Base-by-base conservation (phyloP, 768 basidiomycete genomes). In the Termitomyces sp. region DNA sequence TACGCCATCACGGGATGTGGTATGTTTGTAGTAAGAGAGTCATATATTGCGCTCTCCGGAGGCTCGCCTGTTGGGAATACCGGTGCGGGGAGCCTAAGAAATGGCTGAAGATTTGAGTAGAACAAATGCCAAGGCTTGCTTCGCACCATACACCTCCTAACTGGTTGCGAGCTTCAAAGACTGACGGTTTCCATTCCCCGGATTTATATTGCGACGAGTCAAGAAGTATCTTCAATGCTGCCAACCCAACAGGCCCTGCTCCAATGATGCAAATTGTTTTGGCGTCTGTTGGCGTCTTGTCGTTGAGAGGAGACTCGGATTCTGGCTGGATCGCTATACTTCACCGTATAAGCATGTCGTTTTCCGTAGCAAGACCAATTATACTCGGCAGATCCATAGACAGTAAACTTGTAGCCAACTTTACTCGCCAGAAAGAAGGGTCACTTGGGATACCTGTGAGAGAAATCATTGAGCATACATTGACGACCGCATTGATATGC, bases 1-100 rank as follows among this genome's bases (percentile, higher is more conserved):
- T 76, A 92, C 3, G 80, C 80, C 92, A 94, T 93, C 49, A 86
- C 58, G 1, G 87, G 87, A 61, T 92, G 88, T 0, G 92, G 88
- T 5, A 94, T 67, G 63, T 93, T 93, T 1, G 91, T 87, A n/a
- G 86, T 87, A 13, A 94, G 73, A 0, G 87, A 86, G 64, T 92
- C 87, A 64, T 94, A 94, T 9, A 91, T 65, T 1, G 92, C 83
- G 1, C 88, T 87, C 32, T 79, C 64, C 2, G 88, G 88, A 7
- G 82, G 82, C 34, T 81, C 69, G 20, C 72, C 74, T 12, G 69
- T 67, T 4, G 80, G 77, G 36, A 76, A 71, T 22, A 48, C 29
- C 31, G 31, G 14, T 7, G 83, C 79, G 20, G 88, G 84, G 24
- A 82, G 67, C 88, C 87, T 84, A 56, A 8, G 37, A 20, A 27